Conservation (phyloP, 2,329 filamentous ascomycete species). For the Colletotrichum plurivorum region DNA sequence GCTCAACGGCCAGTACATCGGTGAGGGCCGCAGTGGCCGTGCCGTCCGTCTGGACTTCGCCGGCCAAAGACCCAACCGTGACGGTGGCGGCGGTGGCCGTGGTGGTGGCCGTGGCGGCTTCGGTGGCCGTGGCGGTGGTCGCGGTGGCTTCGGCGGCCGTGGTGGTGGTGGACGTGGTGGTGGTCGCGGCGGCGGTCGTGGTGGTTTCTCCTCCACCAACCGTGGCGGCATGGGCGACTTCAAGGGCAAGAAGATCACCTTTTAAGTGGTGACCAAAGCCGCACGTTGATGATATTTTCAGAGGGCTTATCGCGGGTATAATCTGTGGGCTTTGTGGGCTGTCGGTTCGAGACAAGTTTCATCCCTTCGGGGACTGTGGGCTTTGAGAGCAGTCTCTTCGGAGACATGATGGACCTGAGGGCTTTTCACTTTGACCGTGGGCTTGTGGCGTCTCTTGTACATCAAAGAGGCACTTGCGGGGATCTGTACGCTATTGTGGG, state of each 20-base stretch:
- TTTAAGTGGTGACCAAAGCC: slow-evolving; percentile 57
- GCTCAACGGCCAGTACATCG: slow-evolving; percentile 76
- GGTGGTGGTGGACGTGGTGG: slow-evolving; percentile 65
- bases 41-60: slow-evolving; percentile 88
- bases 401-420: slow-evolving; percentile 70
- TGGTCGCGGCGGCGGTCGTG: slow-evolving; percentile 67
- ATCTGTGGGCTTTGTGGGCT: slow-evolving; percentile 70
- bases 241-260: slow-evolving; percentile 84
- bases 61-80: slow-evolving; percentile 72
- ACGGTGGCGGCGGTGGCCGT: slow-evolving; percentile 65
- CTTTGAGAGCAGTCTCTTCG: slow-evolving; percentile 65
- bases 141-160: slow-evolving; percentile 64
- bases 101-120: slow-evolving; percentile 67
- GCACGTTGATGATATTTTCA: slow-evolving; percentile 53
- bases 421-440: slow-evolving; percentile 57
- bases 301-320: slow-evolving; percentile 62
- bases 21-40: slow-evolving; percentile 78
- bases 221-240: slow-evolving; percentile 60
- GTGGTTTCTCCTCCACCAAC: slow-evolving; percentile 62
- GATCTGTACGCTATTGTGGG: slow-evolving; percentile 41
- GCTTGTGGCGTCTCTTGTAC: slow-evolving; percentile 47
- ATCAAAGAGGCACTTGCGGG: slow-evolving; percentile 26
- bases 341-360: slow-evolving; percentile 64
- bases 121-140: slow-evolving; percentile 60
- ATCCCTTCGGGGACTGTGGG: slow-evolving; percentile 60